These are phyloP conservation scores for Rutstroemia sydowiana DNA, from an alignment of 2,329 filamentous ascomycete species.

Conservation along the genomic window DNA sequence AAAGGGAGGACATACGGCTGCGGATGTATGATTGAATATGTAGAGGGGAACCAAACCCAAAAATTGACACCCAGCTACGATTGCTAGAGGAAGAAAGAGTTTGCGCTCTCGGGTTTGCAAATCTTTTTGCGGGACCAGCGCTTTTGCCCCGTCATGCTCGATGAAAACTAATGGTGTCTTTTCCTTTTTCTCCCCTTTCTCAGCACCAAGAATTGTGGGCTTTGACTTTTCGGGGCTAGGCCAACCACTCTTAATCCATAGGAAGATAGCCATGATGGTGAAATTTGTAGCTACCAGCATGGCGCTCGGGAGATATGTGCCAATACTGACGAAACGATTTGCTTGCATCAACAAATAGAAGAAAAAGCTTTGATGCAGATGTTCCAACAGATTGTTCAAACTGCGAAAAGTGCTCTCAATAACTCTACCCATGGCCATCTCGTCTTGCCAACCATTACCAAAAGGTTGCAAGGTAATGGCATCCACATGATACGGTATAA, in stretches of 20 bases:
- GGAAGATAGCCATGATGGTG: conserved; percentile 84
- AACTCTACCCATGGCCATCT: conserved; percentile 87
- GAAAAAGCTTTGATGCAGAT: conserved; percentile 98
- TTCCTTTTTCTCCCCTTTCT: conserved; percentile 25
- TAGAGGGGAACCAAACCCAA: conserved; percentile 75
- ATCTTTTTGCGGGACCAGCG: conserved; percentile 19
- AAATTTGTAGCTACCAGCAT: conserved; percentile 95
- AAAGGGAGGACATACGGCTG: conserved; percentile 41
- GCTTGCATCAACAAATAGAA: conserved; percentile 93
- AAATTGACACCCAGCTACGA: conserved; percentile 68
- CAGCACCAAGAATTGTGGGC: conserved; percentile 3
- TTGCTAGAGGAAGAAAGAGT: conserved; percentile 63
- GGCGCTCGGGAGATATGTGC: conserved; percentile 93
- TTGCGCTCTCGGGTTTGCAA: conserved; percentile 38
- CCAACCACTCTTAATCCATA: conserved; percentile 85
- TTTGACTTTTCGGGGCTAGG: conserved; percentile 9
- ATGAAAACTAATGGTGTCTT: conserved; percentile 25
- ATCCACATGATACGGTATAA: conserved; percentile 97
- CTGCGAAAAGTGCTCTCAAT: conserved; percentile 88
- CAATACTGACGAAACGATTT: conserved; percentile 93
- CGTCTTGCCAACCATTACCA: conserved; percentile 91
- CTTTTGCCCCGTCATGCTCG: conserved; percentile 17
- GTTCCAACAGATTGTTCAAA: conserved; percentile 92
- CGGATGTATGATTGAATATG: conserved; percentile 70
- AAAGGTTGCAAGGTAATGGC: conserved; percentile 88